Evolutionary conservation across 2,329 filamentous ascomycete genomes (phyloP).

Genomic region (Samsoniella hepiali): DNA sequence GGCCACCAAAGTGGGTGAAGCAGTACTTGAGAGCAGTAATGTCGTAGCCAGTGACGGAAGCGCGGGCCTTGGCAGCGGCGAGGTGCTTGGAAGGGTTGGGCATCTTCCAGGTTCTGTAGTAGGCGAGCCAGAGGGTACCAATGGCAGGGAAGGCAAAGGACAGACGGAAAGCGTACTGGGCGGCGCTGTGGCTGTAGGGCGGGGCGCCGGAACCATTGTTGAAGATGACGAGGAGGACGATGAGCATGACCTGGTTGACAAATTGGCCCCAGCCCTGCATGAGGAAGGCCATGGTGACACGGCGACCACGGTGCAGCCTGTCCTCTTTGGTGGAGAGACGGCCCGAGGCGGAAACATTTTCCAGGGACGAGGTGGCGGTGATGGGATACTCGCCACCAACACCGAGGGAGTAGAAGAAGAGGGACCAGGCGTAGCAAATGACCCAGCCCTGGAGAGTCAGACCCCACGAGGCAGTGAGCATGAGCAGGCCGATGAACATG

Average conservation of each 20-base stretch:
- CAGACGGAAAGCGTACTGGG: constrained; percentile 88
- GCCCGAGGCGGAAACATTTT: constrained; percentile 80
- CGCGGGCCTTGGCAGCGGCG: constrained; percentile 76
- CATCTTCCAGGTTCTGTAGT: constrained; percentile 97
- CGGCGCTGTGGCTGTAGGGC: constrained; percentile 72
- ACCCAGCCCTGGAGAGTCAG: constrained; percentile 87
- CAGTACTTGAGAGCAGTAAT: constrained; percentile 76
- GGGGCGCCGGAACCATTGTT: constrained; percentile 71
- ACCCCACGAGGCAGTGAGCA: constrained; percentile 91
- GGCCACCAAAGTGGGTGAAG: constrained; percentile 78
- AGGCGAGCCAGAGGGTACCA: constrained; percentile 90
- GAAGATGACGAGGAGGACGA: constrained; percentile 83
- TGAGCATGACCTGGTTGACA: constrained; percentile 86
- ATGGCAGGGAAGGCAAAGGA: constrained; percentile 89
- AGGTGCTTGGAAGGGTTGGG: constrained; percentile 81
- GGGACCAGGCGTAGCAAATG: constrained; percentile 91
- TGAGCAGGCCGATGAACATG: constrained; percentile 90
- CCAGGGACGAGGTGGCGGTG: constrained; percentile 93
- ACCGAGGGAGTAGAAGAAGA: constrained; percentile 71
- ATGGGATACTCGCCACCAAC: constrained; percentile 92
- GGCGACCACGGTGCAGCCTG: constrained; percentile 90
- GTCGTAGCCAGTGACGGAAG: constrained; percentile 88
- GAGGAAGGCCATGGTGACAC: constrained; percentile 91
- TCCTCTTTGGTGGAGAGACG: constrained; percentile 88
- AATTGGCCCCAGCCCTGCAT: constrained; percentile 99